phyloP scores from a whole-genome alignment of 495 filamentous ascomycete genomes.

The Trypethelium eluteriae region DNA sequence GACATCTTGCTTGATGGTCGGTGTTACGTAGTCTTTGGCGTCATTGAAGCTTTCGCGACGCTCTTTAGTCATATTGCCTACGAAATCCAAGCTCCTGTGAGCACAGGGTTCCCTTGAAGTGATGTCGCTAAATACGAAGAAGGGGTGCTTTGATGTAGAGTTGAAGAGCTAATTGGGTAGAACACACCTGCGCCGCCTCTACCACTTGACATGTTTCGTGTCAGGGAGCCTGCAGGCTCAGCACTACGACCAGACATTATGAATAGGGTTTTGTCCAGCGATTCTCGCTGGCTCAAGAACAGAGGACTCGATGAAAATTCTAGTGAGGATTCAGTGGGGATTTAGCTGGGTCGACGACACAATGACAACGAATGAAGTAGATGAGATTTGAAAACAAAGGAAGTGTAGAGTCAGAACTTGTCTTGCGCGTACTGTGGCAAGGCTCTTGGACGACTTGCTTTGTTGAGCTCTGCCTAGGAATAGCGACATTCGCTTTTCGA shows the following conservation, averaged over 20 bases:
- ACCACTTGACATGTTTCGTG: slow-evolving; percentile 42
- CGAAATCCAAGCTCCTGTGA: slow-evolving; percentile 17
- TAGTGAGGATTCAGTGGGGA: neutral
- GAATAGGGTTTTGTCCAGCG: neutral
- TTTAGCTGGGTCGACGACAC: neutral
- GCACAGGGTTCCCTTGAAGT: neutral
- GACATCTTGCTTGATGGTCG: slow-evolving; percentile 68
- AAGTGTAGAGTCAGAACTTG: neutral
- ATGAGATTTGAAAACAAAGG: neutral
- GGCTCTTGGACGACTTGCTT: neutral
- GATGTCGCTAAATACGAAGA: neutral
- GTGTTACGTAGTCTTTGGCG: slow-evolving; percentile 63
- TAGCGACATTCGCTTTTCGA: neutral
- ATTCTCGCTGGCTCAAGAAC: neutral
- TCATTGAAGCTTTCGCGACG: slow-evolving; percentile 40
- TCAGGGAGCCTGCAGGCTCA: neutral
- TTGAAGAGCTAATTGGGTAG: neutral
- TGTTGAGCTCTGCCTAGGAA: neutral
- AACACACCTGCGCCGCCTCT: slow-evolving; percentile 48
- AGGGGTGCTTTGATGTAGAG: neutral
- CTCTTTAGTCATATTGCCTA: slow-evolving; percentile 67
- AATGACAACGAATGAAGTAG: neutral
- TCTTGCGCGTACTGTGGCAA: neutral
- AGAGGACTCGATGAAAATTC: neutral
- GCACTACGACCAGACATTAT: neutral